Base-by-base conservation (phyloP, 106 monocot species). In the Dioscorea zingiberensis region DNA sequence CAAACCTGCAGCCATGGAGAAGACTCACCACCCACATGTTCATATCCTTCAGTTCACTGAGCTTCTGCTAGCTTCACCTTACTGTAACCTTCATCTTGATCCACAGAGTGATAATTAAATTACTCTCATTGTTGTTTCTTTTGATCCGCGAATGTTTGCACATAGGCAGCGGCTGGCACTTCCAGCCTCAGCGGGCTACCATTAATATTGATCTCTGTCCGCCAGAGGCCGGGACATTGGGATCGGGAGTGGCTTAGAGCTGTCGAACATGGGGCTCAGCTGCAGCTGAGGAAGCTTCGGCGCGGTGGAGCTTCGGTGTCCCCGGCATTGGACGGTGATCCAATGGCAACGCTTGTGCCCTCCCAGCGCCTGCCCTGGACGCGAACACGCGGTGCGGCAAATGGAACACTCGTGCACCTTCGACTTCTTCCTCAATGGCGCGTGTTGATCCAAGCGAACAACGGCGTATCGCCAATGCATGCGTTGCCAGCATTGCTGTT, bases 391-490 rank as follows among this genome's bases (percentile, higher is more conserved):
- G 71, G 55, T 74, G 78, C 71, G 78, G 65, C 91, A 91, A 26
- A 84, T 76, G 13, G 81, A 75, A 62, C 91, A 93, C 60, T 88
- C 84, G 48, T 88, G 93, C 63, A 80, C 73, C 63, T 83, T 93
- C 6, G 73, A 32, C 55, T 88, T 93, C 83, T 73, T 85, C 73
- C 71, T 74, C 32, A 64, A 55, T 7, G 84, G 58, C 19, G 30
- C n/a, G 6, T 67, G 6, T 47, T 27, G 44, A 78, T 19, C 19
- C 51, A 51, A 69, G 4, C 81, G 79, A 17, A 77, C 76, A 48
- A 74, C 82, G 12, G 76, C 71, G n/a, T 67, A 69, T 73, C 4
- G 75, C 60, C 73, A 63, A 26, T 15, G 59, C 49, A 11, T 51
- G n/a, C 56, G 12, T 3, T n/a, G 38, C 25, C 21, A 51, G n/a